Conservation (phyloP, 345 rosid genomes). For the Hibiscus trionum region DNA sequence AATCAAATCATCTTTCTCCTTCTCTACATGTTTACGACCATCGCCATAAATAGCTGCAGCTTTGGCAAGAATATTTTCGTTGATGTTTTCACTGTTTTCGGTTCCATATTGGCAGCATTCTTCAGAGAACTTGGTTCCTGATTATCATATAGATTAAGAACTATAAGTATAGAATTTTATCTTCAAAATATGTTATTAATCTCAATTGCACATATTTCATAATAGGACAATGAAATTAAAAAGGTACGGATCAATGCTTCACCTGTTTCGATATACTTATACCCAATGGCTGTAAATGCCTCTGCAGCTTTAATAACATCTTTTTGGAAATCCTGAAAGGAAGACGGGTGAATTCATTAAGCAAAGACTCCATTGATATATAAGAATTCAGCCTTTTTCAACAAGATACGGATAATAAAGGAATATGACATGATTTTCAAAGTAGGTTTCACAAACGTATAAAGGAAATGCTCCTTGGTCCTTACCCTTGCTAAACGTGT, state of each 20-base stretch:
- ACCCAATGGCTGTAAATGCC: constrained; percentile 60
- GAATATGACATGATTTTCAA: not conserved
- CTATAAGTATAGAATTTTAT: constrained; percentile 1
- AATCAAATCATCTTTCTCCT: constrained; percentile 84
- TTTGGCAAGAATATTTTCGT: constrained; percentile 70
- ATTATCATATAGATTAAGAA: constrained; percentile 14
- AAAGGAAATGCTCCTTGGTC: not conserved
- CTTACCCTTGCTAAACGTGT: constrained; percentile 77
- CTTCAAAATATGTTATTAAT: not conserved
- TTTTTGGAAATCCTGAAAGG: constrained; percentile 77
- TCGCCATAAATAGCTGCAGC: constrained; percentile 92
- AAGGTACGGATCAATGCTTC: constrained; percentile 3
- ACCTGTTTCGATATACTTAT: constrained; percentile 90
- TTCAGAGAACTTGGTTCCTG: constrained; percentile 85
- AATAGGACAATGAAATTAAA: not conserved
- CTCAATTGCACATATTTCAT: not conserved
- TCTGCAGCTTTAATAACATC: constrained; percentile 79
- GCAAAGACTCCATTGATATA: too few species aligned
- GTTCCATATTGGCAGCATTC: constrained; percentile 79
- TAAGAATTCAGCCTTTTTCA: not conserved
- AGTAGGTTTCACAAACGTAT: not conserved
- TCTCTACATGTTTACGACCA: constrained; percentile 78
- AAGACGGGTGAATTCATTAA: not conserved
- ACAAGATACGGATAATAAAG: not conserved
- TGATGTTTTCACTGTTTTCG: constrained; percentile 56